Evolutionary conservation across 2,329 filamentous ascomycete genomes (phyloP).

Genomic region (Fusarium sp.): DNA sequence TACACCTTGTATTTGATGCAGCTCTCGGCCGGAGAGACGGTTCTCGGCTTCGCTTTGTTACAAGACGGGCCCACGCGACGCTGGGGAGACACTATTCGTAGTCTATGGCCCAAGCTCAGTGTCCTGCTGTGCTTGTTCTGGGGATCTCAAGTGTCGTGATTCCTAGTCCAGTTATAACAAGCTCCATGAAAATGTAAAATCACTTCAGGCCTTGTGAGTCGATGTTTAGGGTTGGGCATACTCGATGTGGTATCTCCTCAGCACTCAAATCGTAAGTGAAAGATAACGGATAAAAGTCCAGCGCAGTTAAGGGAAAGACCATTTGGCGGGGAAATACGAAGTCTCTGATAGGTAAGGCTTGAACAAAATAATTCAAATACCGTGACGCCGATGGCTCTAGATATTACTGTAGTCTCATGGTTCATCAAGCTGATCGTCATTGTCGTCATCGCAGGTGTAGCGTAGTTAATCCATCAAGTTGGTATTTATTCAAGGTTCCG

Average conservation of each 20-base stretch:
- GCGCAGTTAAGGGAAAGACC: not conserved
- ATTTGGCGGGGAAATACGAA: constrained; percentile 6
- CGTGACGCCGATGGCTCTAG: not conserved
- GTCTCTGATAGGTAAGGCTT: not conserved
- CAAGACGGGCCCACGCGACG: constrained; percentile 26
- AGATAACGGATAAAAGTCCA: not conserved
- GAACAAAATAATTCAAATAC: constrained; percentile 2
- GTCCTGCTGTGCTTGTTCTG: constrained; percentile 3
- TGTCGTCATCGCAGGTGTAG: constrained; percentile 16
- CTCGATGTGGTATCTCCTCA: constrained; percentile 31
- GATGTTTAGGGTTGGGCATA: constrained; percentile 25
- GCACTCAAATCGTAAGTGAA: not conserved
- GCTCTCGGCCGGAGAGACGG: constrained; percentile 37
- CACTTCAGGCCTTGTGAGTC: constrained; percentile 23
- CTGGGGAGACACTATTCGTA: constrained; percentile 18
- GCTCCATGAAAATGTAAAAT: constrained; percentile 14
- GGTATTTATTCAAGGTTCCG: not conserved
- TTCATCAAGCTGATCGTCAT: constrained; percentile 6
- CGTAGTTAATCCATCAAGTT: not conserved
- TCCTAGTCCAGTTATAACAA: constrained; percentile 4
- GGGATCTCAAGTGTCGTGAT: constrained; percentile 3
- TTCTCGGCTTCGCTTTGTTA: constrained; percentile 37
- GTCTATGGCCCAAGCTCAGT: constrained; percentile 8
- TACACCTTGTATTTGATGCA: constrained; percentile 33
- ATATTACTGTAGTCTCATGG: not conserved